Evolutionary conservation across 495 filamentous ascomycete genomes (phyloP), one percentile per base, ranked within the genome.

Genomic region (Parachaetomium inaequale): DNA sequence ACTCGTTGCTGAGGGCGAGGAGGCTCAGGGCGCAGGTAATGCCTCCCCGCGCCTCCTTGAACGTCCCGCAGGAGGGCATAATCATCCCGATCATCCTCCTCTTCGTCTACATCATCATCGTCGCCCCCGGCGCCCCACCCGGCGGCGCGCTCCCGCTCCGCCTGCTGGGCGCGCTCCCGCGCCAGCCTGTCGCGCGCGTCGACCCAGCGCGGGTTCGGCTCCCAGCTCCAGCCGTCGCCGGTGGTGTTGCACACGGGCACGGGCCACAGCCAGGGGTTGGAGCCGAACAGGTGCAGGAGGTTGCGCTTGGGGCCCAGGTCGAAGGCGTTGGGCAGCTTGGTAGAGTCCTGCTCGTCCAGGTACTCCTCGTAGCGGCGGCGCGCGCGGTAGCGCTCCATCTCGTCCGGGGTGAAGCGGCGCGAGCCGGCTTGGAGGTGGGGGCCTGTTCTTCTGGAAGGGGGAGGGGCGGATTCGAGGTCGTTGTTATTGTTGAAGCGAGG

Each of bases 151-250:
- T 89, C 84, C 46, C 84, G 76, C 58, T 84, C 79, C 25, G 77
- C 70, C 62, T 90, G 86, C 55, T 81, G 77, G 52, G 86, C 82
- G 17, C 89, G 77, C 63, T 85, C 81, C 4, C 74, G 54, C 2
- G 84, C 79, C 32, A 91, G 68, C 2, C 76, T 73, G 23, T 91
- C 87, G 43, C 85, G 80, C 4, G 86, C 87, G 26, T 84, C 85
- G 17, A 89, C 63, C 83, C 91, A 94, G 61, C 81, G 82, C 1
- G 77, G 74, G 61, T 85, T 96, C 1, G 92, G 83, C 68, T 96
- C 92, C 94, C 94, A 98, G 66, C 75, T 83, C 92, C 92, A 98
- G n/a, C 94, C 94, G 70, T 98, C 91, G 11, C 93, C 93, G 0
- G 83, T 87, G 0, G 91, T 93, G 58, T 87, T 96, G 72, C 85